phyloP scores from a whole-genome alignment of 1,284 basidiomycete species.

The Pseudozyma sp. region DNA sequence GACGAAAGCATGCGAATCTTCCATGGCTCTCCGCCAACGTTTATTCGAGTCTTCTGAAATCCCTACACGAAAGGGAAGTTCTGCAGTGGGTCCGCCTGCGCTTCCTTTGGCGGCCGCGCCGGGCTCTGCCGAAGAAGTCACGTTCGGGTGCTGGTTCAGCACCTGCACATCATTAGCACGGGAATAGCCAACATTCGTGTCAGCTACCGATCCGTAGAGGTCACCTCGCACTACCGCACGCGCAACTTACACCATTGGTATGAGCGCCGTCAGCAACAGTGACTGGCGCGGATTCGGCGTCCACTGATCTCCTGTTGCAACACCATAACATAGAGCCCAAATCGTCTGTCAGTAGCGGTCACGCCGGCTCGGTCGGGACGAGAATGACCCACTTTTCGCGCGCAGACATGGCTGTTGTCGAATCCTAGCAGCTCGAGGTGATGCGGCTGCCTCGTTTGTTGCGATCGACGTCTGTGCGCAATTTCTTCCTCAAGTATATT shows the following conservation, averaged over 20 bases:
- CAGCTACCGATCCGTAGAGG: neutral
- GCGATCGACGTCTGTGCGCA: too few species aligned
- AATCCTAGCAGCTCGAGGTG: neutral
- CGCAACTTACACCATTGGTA: conserved; percentile 35
- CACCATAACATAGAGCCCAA: neutral
- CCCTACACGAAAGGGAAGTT: conserved; percentile 76
- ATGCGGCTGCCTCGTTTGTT: too few species aligned
- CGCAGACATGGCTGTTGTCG: conserved; percentile 24
- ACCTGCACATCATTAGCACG: conserved; percentile 11
- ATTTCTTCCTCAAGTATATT: too few species aligned
- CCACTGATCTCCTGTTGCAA: conserved; percentile 11
- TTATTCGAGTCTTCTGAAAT: conserved; percentile 86
- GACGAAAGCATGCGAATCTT: conserved; percentile 95
- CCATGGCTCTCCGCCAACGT: conserved; percentile 92
- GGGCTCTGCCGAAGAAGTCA: conserved; percentile 3
- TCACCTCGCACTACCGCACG: neutral
- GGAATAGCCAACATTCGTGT: neutral
- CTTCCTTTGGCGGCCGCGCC: conserved; percentile 7
- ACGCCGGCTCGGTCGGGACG: neutral
- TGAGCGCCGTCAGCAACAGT: conserved; percentile 32
- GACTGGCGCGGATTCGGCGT: conserved; percentile 38
- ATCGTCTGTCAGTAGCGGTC: neutral
- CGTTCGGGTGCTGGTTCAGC: conserved; percentile 44
- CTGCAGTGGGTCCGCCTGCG: conserved; percentile 1
- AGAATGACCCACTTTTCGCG: conserved; percentile 25